Conservation (phyloP, 106 monocot species). For the Acorus gramineus region DNA sequence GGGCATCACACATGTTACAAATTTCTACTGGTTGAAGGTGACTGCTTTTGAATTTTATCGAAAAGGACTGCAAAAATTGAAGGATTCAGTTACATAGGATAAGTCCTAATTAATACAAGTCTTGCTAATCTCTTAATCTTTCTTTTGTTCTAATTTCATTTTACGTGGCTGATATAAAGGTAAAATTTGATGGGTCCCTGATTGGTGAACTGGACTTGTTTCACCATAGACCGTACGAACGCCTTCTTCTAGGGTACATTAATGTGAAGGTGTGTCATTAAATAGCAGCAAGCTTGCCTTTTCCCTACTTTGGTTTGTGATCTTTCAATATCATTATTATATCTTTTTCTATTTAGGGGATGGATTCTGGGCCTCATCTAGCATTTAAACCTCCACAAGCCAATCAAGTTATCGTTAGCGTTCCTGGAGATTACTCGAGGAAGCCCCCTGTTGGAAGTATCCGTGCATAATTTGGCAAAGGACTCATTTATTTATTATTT, state of each 20-base stretch:
- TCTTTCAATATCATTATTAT: background rate
- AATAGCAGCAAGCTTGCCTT: background rate
- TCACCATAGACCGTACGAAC: conserved; percentile 95
- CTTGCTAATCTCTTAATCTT: too few species aligned
- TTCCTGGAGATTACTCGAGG: conserved; percentile 84
- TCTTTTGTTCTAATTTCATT: too few species aligned
- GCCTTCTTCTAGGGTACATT: conserved; percentile 69
- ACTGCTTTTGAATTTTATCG: background rate
- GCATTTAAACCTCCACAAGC: conserved; percentile 12
- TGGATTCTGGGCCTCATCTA: conserved; percentile 4
- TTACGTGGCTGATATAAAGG: conserved; percentile 20
- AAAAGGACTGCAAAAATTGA: too few species aligned
- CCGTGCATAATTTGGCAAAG: conserved; percentile 13
- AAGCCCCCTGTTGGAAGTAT: conserved; percentile 94
- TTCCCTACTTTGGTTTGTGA: background rate
- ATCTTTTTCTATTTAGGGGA: conserved; percentile 4
- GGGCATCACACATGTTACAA: conserved; percentile 48
- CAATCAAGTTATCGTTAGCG: conserved; percentile 56
- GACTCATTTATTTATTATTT: background rate
- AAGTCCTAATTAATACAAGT: too few species aligned
- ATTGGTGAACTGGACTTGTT: conserved; percentile 77
- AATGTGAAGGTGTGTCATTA: conserved; percentile 34
- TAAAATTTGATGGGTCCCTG: conserved; percentile 73
- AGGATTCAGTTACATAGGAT: too few species aligned
- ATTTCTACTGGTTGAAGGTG: conserved; percentile 89